Evolutionary conservation across 306 rosid species (phyloP), one percentile per base, ranked within the genome.

Genomic region (Medicago lupulina): DNA sequence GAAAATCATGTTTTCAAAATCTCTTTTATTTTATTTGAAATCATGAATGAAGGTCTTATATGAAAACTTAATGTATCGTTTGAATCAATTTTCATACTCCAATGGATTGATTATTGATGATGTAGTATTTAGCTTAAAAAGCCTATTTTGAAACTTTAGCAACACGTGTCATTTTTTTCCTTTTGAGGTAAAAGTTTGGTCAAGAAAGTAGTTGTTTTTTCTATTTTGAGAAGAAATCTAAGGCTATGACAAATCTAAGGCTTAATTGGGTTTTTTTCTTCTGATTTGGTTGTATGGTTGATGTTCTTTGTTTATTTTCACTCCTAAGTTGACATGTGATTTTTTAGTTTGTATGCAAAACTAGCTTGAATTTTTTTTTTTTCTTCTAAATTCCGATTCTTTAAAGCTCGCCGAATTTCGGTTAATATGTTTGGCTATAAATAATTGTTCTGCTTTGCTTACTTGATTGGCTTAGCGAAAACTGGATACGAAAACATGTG

Each of bases 1-100:
- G 76, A 62, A 79, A 80, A 50, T 84, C 58, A 69, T 50, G 80
- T 71, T 67, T 77, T 39, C 78, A 11, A 10, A 17, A 13, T 71
- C 46, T 62, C 9, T 21, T 8, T 6, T 23, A 9, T 53, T 73
- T 67, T 65, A 28, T 28, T 71, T 43, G 66, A 67, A 61, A 59
- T 82, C 75, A 7, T 6, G 43, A 59, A 62, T 66, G n/a, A 47
- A 19, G 36, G 8, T 12, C 9, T 66, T 59, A 7, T 19, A 70
- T 19, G 19, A 28, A 36, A 67, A 61, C 59, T 64, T 41, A 7
- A 47, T 70, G 19, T 69, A 25, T 76, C 23, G 3, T 40, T 59
- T 80, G 36, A 80, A 81, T 76, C 79, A 54, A 12, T 76, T 36
- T 72, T 75, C 46, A 0, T 28, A 18, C 43, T 79, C 39, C 47